Evolutionary conservation across 2,329 filamentous ascomycete genomes (phyloP).

Genomic region (Neoscytalidium dimidiatum): DNA sequence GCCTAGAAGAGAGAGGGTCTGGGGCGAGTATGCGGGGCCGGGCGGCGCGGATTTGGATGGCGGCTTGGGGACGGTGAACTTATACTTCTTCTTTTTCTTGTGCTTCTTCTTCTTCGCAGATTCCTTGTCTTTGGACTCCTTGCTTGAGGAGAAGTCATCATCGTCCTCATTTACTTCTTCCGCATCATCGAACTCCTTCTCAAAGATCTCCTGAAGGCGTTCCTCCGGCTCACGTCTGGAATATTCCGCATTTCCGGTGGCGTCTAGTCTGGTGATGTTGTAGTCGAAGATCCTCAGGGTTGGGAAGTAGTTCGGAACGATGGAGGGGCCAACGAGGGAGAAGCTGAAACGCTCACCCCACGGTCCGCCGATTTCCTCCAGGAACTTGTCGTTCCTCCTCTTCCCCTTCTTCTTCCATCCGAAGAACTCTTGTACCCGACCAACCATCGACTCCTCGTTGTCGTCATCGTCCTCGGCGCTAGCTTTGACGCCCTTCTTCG

Average conservation of each 20-base stretch:
- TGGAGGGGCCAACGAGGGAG: conserved; percentile 77
- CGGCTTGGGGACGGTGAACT: conserved; percentile 62
- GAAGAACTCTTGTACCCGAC: conserved; percentile 20
- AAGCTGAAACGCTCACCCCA: conserved; percentile 85
- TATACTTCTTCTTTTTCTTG: conserved; percentile 41
- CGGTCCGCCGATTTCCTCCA: conserved; percentile 72
- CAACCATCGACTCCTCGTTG: conserved; percentile 15
- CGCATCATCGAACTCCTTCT: conserved; percentile 26
- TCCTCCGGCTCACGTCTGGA: conserved; percentile 34
- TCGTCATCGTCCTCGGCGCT: background rate
- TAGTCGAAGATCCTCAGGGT: conserved; percentile 91
- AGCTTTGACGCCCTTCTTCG: background rate
- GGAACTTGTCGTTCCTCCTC: conserved; percentile 57
- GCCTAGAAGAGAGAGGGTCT: conserved; percentile 74
- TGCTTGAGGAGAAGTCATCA: conserved; percentile 30
- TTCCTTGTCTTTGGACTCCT: conserved; percentile 49
- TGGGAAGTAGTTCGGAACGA: conserved; percentile 92
- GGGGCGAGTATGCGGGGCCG: conserved; percentile 86
- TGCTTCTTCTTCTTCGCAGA: conserved; percentile 48
- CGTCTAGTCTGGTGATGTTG: conserved; percentile 78
- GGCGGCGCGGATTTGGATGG: conserved; percentile 74
- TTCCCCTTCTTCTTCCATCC: conserved; percentile 29
- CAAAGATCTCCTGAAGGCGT: conserved; percentile 23
- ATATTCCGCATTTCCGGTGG: background rate
- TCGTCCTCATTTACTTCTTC: conserved; percentile 42